Conservation (phyloP, 768 basidiomycete genomes). For the Nidula microcarpa region DNA sequence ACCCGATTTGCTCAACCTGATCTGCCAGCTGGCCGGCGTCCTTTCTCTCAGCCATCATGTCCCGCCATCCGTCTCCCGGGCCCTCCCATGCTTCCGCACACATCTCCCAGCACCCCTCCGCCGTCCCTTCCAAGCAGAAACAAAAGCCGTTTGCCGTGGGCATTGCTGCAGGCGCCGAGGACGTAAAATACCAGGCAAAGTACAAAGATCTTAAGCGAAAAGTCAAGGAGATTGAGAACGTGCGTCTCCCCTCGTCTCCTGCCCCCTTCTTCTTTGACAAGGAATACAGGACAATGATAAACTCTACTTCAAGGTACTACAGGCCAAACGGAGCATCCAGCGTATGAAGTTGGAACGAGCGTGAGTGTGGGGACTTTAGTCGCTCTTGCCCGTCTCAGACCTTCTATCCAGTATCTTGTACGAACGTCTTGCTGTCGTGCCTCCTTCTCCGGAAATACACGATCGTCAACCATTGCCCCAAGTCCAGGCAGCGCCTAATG, state of each 20-base stretch:
- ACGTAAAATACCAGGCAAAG: slow-evolving; percentile 83
- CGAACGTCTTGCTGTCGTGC: slow-evolving; percentile 65
- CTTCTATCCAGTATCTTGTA: slow-evolving; percentile 55
- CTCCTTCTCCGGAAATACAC: slow-evolving; percentile 51
- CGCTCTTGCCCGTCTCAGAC: slow-evolving; percentile 10
- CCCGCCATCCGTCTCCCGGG: slow-evolving; percentile 57
- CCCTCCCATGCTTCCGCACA: slow-evolving; percentile 38
- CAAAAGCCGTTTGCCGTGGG: slow-evolving; percentile 49
- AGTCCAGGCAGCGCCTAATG: slow-evolving; percentile 22
- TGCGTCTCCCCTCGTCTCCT: slow-evolving; percentile 32
- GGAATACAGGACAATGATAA: slow-evolving; percentile 79
- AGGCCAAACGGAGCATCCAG: slow-evolving; percentile 80
- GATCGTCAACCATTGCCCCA: slow-evolving; percentile 32
- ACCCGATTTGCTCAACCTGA: slow-evolving; percentile 13
- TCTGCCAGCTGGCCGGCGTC: slow-evolving; percentile 33
- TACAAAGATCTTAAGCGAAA: slow-evolving; percentile 87
- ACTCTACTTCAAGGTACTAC: slow-evolving; percentile 74
- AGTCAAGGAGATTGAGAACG: slow-evolving; percentile 82
- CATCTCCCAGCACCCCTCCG: slow-evolving; percentile 13
- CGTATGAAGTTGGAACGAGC: slow-evolving; percentile 86
- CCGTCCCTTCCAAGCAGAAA: slow-evolving; percentile 40
- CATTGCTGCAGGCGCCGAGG: slow-evolving; percentile 77
- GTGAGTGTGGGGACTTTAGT: slow-evolving; percentile 45
- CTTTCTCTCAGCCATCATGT: slow-evolving; percentile 57
- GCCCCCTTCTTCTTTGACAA: slow-evolving; percentile 10